phyloP scores from a whole-genome alignment of 2,329 filamentous ascomycete genomes.

The Teratosphaeria zuluensis region DNA sequence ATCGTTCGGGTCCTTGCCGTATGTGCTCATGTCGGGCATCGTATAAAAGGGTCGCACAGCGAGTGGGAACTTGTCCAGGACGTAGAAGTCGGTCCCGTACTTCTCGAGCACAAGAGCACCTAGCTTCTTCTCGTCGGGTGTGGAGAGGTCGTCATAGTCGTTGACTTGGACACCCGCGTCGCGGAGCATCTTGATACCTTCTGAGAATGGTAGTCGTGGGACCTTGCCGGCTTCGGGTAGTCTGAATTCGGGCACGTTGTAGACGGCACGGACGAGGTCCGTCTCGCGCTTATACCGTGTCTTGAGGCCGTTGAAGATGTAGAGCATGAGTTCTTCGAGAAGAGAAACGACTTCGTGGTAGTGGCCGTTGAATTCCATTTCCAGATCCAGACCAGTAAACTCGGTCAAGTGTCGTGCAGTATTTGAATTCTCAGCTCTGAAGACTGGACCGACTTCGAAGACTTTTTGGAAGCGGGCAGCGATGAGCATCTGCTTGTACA shows the following conservation, averaged over 20 bases:
- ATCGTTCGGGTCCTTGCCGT: conserved; percentile 28
- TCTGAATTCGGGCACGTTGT: conserved; percentile 68
- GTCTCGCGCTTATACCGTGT: conserved; percentile 61
- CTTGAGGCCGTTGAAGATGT: conserved; percentile 68
- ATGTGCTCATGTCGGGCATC: conserved; percentile 61
- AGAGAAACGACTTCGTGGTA: conserved; percentile 67
- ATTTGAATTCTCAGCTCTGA: conserved; percentile 79
- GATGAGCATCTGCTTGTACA: conserved; percentile 83
- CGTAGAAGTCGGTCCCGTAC: conserved; percentile 92
- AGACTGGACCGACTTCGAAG: conserved; percentile 70
- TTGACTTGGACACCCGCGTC: conserved; percentile 66
- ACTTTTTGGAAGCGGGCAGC: conserved; percentile 68
- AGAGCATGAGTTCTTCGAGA: conserved; percentile 63
- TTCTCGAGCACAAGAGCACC: conserved; percentile 78
- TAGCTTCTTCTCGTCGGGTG: conserved; percentile 78
- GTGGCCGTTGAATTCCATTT: conserved; percentile 73
- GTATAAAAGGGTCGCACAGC: conserved; percentile 85
- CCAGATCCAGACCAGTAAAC: conserved; percentile 81
- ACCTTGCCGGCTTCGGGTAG: conserved; percentile 66
- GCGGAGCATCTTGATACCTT: conserved; percentile 67
- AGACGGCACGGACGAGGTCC: conserved; percentile 60
- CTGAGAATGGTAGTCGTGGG: conserved; percentile 65
- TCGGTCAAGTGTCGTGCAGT: conserved; percentile 79
- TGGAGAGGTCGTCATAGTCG: conserved; percentile 71
- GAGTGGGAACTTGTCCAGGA: conserved; percentile 92